Evolutionary conservation across 2,329 filamentous ascomycete genomes (phyloP), one percentile per base, ranked within the genome.

Genomic region (Phaeomoniella chlamydospora): DNA sequence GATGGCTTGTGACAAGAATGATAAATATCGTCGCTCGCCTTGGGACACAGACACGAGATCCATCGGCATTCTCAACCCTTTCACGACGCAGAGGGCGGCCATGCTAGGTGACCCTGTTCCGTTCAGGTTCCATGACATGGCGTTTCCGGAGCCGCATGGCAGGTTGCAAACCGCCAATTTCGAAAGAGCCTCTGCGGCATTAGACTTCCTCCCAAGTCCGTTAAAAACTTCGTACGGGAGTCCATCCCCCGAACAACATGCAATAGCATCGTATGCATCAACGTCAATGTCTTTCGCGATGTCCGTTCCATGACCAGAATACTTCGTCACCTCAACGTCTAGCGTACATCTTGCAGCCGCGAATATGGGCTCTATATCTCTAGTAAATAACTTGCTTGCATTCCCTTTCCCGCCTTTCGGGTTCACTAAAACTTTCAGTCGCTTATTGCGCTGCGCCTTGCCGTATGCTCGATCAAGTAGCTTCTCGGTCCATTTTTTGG

Each of bases 221-320:
- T 98, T 96, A 64, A 94, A 94, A 5, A 94, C 80, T 57, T 98
- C 90, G 53, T 94, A 80, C 0, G 85, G 80, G 29, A 94, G 67
- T 6, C 90, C 90, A 49, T 98, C 90, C 3, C 90, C 90, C 1
- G 88, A 94, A 52, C 85, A 90, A 42, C 84, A 83, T 16, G 88
- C 76, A 11, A 96, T 71, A 5, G 86, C 79, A 59, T 98, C 90
- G 56, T 77, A 94, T 2, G 69, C 72, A 33, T 86, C 72, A 17
- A 90, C 68, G 50, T 94, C 82, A 34, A 94, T 59, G 30, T 75
- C 68, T 51, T 81, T 68, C 9, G 76, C 77, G 41, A 96, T 77
- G 14, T 84, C 79, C 1, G 78, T 67, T 1, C 83, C 90, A 57
- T 96, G 81, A 3, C 85, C 85, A 11, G 70, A 64, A 50, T 78